Conservation (phyloP, 73 alveolate genomes). For the Stentor coeruleus region DNA sequence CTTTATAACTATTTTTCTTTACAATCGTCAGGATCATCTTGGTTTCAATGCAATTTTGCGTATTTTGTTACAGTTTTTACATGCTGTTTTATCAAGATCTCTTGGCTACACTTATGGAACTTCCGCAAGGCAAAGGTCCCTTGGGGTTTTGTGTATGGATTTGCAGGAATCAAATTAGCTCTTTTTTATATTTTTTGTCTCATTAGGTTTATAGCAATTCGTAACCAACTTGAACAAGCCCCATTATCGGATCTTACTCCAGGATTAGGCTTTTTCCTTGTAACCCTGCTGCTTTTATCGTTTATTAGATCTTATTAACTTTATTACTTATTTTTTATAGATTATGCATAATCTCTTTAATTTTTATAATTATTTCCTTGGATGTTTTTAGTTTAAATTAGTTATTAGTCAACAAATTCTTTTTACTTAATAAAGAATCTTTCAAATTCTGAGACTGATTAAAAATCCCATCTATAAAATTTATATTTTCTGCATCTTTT, state of each 20-base stretch:
- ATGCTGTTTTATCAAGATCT: background rate
- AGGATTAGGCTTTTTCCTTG: background rate
- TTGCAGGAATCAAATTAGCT: background rate
- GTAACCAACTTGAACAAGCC: background rate
- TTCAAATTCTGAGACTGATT: too few species aligned
- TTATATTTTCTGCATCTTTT: too few species aligned
- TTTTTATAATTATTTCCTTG: too few species aligned
- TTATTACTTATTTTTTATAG: too few species aligned
- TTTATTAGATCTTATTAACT: too few species aligned
- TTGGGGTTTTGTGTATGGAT: background rate
- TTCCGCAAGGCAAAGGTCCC: background rate
- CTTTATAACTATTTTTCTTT: background rate
- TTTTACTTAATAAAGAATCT: too few species aligned
- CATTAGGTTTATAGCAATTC: background rate
- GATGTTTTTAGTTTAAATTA: too few species aligned
- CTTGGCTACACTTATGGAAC: constrained; percentile 1
- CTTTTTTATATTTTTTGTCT: background rate
- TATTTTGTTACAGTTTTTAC: background rate
- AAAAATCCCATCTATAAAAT: too few species aligned
- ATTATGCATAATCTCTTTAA: too few species aligned
- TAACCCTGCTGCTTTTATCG: background rate
- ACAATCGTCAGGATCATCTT: background rate
- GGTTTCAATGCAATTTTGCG: background rate
- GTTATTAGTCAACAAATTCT: too few species aligned
- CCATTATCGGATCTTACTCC: background rate